These are phyloP conservation scores for Quercus engelmannii DNA, from an alignment of 306 rosid genomes.

Conservation along the genomic window DNA sequence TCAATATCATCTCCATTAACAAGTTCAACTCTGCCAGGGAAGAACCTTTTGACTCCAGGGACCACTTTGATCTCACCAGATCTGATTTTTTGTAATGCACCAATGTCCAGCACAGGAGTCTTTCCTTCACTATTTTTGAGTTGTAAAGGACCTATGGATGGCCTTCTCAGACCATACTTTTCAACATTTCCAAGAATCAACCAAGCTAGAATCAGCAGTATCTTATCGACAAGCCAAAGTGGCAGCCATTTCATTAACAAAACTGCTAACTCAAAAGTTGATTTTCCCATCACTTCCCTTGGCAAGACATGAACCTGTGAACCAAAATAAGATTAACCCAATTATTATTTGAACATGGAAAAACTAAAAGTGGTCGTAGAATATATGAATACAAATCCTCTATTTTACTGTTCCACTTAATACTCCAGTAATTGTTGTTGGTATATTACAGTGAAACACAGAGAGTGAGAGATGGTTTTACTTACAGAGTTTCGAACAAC, in stretches of 20 bases:
- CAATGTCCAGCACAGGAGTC: slow-evolving; percentile 90
- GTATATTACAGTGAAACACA: too few relatives aligned
- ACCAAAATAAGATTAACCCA: background rate
- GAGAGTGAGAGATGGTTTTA: background rate
- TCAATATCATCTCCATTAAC: slow-evolving; percentile 56
- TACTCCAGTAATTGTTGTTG: too few relatives aligned
- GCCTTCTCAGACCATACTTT: slow-evolving; percentile 69
- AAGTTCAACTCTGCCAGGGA: slow-evolving; percentile 56
- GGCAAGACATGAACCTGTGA: slow-evolving; percentile 81
- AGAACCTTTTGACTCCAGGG: slow-evolving; percentile 73
- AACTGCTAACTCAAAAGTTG: slow-evolving; percentile 70
- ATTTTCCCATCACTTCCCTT: slow-evolving; percentile 69
- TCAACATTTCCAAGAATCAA: slow-evolving; percentile 63
- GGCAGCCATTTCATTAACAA: slow-evolving; percentile 66
- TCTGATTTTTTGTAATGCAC: slow-evolving; percentile 70
- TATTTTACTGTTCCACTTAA: background rate
- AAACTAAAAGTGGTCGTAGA: background rate
- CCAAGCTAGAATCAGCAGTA: slow-evolving; percentile 50
- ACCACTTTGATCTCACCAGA: slow-evolving; percentile 77
- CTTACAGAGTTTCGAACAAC: slow-evolving; percentile 95
- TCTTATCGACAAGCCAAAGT: slow-evolving; percentile 72
- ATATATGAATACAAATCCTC: background rate
- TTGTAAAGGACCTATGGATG: slow-evolving; percentile 69
- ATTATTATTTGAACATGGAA: background rate
- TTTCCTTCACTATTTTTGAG: slow-evolving; percentile 73